Conservation (phyloP, 2,329 filamentous ascomycete genomes). For the Ceratocystis cacaofunesta region DNA sequence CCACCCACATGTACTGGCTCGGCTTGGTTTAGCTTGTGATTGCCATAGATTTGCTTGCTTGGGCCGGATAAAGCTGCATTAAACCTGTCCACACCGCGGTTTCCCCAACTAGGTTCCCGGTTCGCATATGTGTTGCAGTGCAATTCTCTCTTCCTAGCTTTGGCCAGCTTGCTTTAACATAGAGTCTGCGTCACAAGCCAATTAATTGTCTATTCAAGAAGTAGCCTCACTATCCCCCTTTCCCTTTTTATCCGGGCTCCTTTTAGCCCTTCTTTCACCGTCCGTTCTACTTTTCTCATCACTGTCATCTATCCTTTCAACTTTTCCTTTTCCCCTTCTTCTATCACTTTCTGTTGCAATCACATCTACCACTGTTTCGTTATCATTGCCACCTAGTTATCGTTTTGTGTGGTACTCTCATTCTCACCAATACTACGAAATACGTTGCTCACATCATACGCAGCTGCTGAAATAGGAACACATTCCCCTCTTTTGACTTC, state of each 20-base stretch:
- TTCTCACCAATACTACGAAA: background rate
- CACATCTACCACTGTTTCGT: background rate
- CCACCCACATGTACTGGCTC: background rate
- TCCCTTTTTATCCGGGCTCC: background rate
- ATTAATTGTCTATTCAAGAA: background rate
- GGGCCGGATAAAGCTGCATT: background rate
- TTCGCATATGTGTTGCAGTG: background rate
- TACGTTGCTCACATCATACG: conserved; percentile 13
- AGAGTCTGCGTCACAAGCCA: background rate
- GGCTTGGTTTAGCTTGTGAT: conserved; percentile 3
- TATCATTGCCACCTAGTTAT: background rate
- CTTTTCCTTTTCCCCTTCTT: background rate
- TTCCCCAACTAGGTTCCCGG: conserved; percentile 13
- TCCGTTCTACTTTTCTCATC: background rate
- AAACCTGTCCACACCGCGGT: background rate
- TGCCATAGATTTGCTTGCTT: background rate
- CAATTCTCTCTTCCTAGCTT: background rate
- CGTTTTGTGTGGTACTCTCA: background rate
- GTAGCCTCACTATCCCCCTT: background rate
- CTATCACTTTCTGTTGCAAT: background rate
- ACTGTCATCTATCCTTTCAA: background rate
- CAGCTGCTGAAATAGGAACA: conserved; percentile 14
- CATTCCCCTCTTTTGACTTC: conserved; percentile 13
- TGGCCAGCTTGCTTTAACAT: conserved; percentile 1
- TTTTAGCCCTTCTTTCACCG: background rate